These are phyloP conservation scores for Saccharomyces mikatae DNA, from an alignment of 805 yeast genomes.

Conservation along the genomic window DNA sequence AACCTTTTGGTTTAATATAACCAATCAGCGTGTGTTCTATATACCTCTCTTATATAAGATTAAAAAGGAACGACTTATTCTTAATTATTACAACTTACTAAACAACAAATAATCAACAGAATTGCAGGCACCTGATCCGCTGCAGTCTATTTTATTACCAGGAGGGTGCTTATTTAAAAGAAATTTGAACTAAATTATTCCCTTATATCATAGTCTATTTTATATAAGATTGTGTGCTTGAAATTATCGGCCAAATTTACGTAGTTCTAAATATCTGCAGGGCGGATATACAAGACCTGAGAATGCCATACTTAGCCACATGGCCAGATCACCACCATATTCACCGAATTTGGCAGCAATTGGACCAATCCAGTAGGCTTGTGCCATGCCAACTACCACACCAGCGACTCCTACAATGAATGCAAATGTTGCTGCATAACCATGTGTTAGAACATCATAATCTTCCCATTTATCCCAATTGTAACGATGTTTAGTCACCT, in stretches of 20 bases:
- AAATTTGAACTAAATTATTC: not conserved
- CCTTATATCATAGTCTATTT: not conserved
- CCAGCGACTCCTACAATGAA: slow-evolving; percentile 70
- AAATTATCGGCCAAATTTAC: slow-evolving; percentile 39
- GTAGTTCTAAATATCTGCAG: slow-evolving; percentile 58
- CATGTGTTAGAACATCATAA: slow-evolving; percentile 49
- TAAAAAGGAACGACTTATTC: too few relatives aligned
- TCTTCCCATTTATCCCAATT: slow-evolving; percentile 74
- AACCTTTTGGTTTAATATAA: too few relatives aligned
- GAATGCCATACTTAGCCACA: slow-evolving; percentile 70
- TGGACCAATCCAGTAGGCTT: slow-evolving; percentile 75
- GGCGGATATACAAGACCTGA: slow-evolving; percentile 57
- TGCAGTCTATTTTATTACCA: not conserved
- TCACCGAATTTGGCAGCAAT: slow-evolving; percentile 58
- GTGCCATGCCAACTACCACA: slow-evolving; percentile 82
- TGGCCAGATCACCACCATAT: slow-evolving; percentile 72
- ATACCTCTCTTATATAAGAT: too few relatives aligned
- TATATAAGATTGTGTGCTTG: not conserved
- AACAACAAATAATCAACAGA: too few relatives aligned
- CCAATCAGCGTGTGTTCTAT: too few relatives aligned
- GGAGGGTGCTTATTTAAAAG: too few relatives aligned
- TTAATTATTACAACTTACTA: too few relatives aligned
- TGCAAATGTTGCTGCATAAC: slow-evolving; percentile 61
- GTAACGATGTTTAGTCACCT: slow-evolving; percentile 38
- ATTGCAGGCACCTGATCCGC: not conserved